A percentile compares a stretch with the other conserved stretches of the same genome.
Evolutionary conservation across 78 protist genomes (phyloP).

Genomic region (Chrysochromulina tobinii): DNA sequence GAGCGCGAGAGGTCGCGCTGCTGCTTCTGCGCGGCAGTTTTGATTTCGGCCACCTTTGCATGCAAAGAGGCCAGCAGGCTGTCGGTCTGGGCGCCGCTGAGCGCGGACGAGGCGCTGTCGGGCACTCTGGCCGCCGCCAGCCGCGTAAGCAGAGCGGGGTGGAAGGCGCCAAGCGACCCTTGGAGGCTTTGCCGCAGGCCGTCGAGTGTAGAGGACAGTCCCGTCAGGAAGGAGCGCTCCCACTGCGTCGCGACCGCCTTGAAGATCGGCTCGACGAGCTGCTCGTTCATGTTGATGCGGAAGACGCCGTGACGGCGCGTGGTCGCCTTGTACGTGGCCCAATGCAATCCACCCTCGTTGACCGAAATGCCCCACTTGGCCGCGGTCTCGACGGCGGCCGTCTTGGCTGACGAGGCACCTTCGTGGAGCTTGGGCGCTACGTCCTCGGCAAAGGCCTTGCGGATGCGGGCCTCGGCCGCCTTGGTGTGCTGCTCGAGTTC

Average conservation of each 20-base stretch:
- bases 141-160: neutral
- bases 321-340: constrained; percentile 38
- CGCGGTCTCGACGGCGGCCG: neutral
- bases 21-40: neutral
- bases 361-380: neutral
- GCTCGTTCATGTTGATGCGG: neutral
- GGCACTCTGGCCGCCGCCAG: neutral
- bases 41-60: neutral
- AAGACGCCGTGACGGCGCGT: neutral
- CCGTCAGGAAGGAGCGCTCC: neutral
- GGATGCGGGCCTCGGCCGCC: neutral
- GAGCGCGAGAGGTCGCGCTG: constrained; percentile 30
- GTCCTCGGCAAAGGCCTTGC: neutral
- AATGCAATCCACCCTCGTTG: neutral
- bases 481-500: too few relatives aligned
- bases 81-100: neutral
- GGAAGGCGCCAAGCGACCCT: neutral
- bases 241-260: neutral
- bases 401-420: neutral
- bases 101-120: too few relatives aligned
- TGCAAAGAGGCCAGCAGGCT: neutral
- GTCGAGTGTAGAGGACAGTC: neutral
- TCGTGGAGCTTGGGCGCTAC: neutral
- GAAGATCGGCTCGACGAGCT: constrained; percentile 7
- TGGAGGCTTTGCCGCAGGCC: neutral